phyloP scores from a whole-genome alignment of 345 rosid species.

The Eucalyptus marginata region DNA sequence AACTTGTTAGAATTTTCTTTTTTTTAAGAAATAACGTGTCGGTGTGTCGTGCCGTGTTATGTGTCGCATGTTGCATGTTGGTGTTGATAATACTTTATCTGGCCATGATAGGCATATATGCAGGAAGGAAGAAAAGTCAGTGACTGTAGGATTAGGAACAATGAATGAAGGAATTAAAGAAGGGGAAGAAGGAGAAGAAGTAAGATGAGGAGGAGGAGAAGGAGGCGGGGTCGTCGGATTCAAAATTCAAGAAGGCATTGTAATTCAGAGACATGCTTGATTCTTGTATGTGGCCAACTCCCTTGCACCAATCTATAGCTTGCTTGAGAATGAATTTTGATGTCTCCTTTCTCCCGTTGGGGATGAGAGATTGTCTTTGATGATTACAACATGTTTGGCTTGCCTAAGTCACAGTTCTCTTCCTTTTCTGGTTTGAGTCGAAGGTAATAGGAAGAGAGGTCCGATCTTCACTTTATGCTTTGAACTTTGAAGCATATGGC shows the following conservation, averaged over 20 bases:
- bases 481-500: background rate
- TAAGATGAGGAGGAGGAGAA: background rate
- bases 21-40: too few species aligned
- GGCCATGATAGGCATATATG: background rate
- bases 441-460: background rate
- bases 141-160: too few species aligned
- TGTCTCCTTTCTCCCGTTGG: background rate
- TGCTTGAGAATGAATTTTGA: background rate
- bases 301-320: too few species aligned
- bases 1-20: too few species aligned
- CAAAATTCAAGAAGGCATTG: too few species aligned
- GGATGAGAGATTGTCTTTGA: background rate
- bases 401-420: background rate
- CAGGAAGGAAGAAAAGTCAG: background rate
- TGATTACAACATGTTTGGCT: background rate
- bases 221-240: too few species aligned
- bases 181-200: too few species aligned
- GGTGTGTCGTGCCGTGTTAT: too few species aligned
- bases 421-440: background rate
- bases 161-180: too few species aligned
- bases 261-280: too few species aligned
- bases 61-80: too few species aligned
- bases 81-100: too few species aligned
- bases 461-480: fast-evolving
- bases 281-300: fast-evolving